Base-by-base conservation (phyloP, 2,329 filamentous ascomycete genomes). In the Aspergillus sp. region DNA sequence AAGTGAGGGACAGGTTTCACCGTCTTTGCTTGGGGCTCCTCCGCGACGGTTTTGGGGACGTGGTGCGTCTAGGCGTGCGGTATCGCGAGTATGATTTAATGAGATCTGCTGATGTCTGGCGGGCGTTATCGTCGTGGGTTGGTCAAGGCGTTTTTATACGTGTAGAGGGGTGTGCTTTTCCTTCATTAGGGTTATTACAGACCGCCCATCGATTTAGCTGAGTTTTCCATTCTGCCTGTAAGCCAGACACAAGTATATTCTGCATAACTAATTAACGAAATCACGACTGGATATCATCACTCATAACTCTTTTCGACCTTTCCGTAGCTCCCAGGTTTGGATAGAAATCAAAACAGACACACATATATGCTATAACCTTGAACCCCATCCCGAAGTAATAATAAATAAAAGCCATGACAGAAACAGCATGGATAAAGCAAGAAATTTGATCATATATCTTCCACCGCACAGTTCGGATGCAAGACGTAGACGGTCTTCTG, bases 401-500 rank as follows among this genome's bases (percentile, higher is more conserved):
- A 19, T 19, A 19, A 19, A 19, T 19, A 32, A 32, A 32, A 32
- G 30, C 8, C 6, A 32, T 32, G 8, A 32, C 30, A 32, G 8
- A 5, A 27, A 39, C 19, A 48, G 44, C n/a, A 44, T 28, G 41
- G 46, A n/a, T 44, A 43, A 41, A 42, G 51, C 26, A 46, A 48
- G 6, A 26, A 28, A 4, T 26, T 12, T 9, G 41, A 51, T 57
- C 47, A 59, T 56, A 68, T 60, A 48, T 70, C 68, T 47, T 95
- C 90, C 7, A 94, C 76, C 0, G 86, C 87, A 63, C 88, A 94
- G 70, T 97, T 97, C 48, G 93, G 93, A 71, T 98, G 93, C 56
- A 98, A 64, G 28, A 96, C 86, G 64, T 96, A 98, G 44, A 93
- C 78, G 4, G 86, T 74, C 70, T 53, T 77, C 62, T 55, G 71